Base-by-base conservation (phyloP, 768 basidiomycete species). In the Collybia nuda region DNA sequence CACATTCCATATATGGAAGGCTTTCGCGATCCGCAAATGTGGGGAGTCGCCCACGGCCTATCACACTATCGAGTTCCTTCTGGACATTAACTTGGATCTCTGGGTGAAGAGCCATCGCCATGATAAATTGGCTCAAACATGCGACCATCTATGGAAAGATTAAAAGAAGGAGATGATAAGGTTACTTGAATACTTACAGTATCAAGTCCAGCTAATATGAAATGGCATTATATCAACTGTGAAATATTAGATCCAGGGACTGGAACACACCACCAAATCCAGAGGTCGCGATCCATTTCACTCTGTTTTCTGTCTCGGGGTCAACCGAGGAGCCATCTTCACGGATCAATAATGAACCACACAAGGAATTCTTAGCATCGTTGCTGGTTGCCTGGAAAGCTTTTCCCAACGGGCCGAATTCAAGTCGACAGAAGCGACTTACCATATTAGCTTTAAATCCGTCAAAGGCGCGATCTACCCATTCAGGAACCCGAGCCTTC, bases 251-350 rank as follows among this genome's bases (percentile, higher is more conserved):
- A 42, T 41, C 8, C 7, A 32, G 12, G 14, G 9, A 2, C 3
- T 6, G 12, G 32, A 5, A 32, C 32, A 4, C 49, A 57, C 56
- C 56, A 21, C 56, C 56, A 36, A 57, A 57, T 2, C 52, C 53
- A 6, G 56, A 57, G 9, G 56, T 49, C 18, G 56, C 56, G 32
- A 57, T 57, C 56, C 56, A 57, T 44, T 57, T 57, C 17, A 57
- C 53, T n/a, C 56, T 44, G 17, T 54, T 54, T 29, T 57, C 56
- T 5, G 56, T 57, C 28, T 54, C 56, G 6, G 46, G 21, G 37
- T 54, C 50, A 11, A 57, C 56, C 2, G 52, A 40, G 29, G 52
- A 48, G 8, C 56, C 56, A 22, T 54, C 56, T 6, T 49, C 23
- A 8, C 47, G 49, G n/a, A 57, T 57, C 53, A 57, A 54, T 21